Base-by-base conservation (phyloP, 345 rosid species). In the rapeseed (Brassica napus) region DNA sequence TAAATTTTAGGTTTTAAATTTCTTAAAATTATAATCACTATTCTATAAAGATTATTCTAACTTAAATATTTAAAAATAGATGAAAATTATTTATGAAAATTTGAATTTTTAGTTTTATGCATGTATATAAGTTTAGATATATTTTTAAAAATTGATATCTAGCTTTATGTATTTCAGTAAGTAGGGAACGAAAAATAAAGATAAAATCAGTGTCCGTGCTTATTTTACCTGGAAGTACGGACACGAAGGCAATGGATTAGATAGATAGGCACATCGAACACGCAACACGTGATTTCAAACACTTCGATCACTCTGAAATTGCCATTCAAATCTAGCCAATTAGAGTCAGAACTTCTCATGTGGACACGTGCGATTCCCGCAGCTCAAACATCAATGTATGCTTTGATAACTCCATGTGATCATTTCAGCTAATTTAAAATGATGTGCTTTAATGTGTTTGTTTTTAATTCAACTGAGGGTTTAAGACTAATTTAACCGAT, bases 291-390 rank as follows among this genome's bases (percentile, higher is more conserved):
- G 83, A 8, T 70, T 75, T 71, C 47, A 31, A 71, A 42, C 18
- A 39, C 83, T 69, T 71, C 31, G 72, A 80, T 75, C 80, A 71
- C 77, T 80, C 77, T 2, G 47, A 1, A 6, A 12, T 4, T 6
- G 73, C 69, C 80, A 80, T 68, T 18, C 6, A 63, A 55, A 69
- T 70, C 18, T 63, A 80, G 72, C 72, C 79, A 75, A 5, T 42
- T 64, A 64, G 32, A 80, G 76, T 64, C 79, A 80, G 83, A 69
- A 65, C 66, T 80, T 57, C 55, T 31, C 83, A 80, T 69, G 83
- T 75, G 80, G 76, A 49, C 83, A 75, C 80, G 83, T 80, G 77
- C 79, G 14, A 68, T 79, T 62, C 75, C 71, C 35, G 18, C 35
- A 79, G 78, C 79, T 68, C 82, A 49, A 68, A 73, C 58, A 68